Evolutionary conservation across 495 filamentous ascomycete species (phyloP).

Genomic region (Peziza echinospora): DNA sequence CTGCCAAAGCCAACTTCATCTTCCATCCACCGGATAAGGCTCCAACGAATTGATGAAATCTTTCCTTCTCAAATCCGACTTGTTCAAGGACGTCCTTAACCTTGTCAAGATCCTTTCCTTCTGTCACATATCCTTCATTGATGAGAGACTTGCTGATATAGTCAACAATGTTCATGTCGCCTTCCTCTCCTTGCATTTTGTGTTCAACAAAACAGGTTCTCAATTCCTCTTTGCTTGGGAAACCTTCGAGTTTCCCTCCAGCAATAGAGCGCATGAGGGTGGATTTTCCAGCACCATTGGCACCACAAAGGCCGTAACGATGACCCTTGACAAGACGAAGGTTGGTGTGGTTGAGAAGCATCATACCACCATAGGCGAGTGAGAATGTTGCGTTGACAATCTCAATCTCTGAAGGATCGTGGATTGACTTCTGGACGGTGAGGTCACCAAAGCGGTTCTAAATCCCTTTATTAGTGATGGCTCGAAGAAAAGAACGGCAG

Average conservation of each 20-base stretch:
- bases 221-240: slow-evolving; percentile 74
- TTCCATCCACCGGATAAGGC: slow-evolving; percentile 99
- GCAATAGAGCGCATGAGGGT: slow-evolving; percentile 96
- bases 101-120: slow-evolving; percentile 29
- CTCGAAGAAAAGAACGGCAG: too few relatives aligned
- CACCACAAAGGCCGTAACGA: slow-evolving; percentile 86
- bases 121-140: slow-evolving; percentile 1
- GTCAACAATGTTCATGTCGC: slow-evolving; percentile 82
- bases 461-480: too few relatives aligned
- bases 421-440: background rate
- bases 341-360: slow-evolving; percentile 89
- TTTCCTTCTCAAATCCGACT: slow-evolving; percentile 75
- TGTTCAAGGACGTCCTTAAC: slow-evolving; percentile 68
- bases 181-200: slow-evolving; percentile 80
- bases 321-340: slow-evolving; percentile 85
- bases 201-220: slow-evolving; percentile 98
- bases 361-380: slow-evolving; percentile 93
- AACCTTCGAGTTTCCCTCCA: slow-evolving; percentile 86
- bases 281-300: slow-evolving; percentile 95
- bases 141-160: slow-evolving; percentile 44
- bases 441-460: background rate
- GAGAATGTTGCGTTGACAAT: slow-evolving; percentile 98
- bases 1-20: slow-evolving; percentile 95
- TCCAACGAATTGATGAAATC: slow-evolving; percentile 69
- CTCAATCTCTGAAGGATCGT: slow-evolving; percentile 36